phyloP scores from a whole-genome alignment of 1,284 basidiomycete species.

The Apiotrichum montevideense region DNA sequence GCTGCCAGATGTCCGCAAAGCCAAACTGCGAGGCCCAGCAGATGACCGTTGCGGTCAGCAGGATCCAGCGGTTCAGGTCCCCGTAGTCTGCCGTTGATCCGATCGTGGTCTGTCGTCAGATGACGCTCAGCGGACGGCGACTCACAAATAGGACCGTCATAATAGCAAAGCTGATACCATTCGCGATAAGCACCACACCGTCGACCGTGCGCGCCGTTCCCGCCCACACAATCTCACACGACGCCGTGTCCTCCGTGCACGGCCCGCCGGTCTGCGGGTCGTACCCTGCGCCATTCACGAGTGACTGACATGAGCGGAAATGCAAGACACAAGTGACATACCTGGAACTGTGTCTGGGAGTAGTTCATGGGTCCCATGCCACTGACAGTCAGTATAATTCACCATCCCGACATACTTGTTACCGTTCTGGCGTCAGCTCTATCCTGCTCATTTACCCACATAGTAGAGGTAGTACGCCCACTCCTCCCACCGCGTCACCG shows the following conservation, averaged over 20 bases:
- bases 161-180: conserved; percentile 48
- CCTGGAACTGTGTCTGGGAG: conserved; percentile 67
- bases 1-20: conserved; percentile 55
- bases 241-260: conserved; percentile 17
- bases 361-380: conserved; percentile 46
- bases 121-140: conserved; percentile 26
- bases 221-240: conserved; percentile 57
- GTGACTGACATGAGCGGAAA: conserved; percentile 10
- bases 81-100: conserved; percentile 76
- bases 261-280: conserved; percentile 50
- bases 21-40: conserved; percentile 73
- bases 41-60: conserved; percentile 58
- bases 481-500: conserved; percentile 9
- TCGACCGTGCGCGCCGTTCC: conserved; percentile 60
- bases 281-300: conserved; percentile 61
- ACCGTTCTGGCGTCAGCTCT: conserved; percentile 7
- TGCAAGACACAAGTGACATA: conserved; percentile 10
- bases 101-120: conserved; percentile 65
- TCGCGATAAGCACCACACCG: conserved; percentile 65
- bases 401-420: conserved; percentile 3
- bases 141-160: conserved; percentile 53
- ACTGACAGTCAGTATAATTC: neutral
- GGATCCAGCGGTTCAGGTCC: conserved; percentile 64
- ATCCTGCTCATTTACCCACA: neutral
- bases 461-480: conserved; percentile 22